phyloP scores from a whole-genome alignment of 192 early-diverging fungal species.

The Coemansia sp. region DNA sequence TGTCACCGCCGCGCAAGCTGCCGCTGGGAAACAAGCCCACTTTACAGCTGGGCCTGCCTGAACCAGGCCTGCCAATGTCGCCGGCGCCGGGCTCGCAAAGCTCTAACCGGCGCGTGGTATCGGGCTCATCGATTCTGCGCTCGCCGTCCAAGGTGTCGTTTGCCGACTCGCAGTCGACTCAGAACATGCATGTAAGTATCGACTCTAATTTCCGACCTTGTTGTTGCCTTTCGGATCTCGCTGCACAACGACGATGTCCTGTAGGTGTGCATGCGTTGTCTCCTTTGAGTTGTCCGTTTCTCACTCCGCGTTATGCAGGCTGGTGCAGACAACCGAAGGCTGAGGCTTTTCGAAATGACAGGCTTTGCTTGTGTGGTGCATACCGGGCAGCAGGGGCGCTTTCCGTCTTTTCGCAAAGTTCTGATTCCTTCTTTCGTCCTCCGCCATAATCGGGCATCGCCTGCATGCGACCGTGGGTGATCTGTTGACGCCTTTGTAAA shows the following conservation, averaged over 20 bases:
- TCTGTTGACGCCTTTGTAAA: constrained; percentile 27
- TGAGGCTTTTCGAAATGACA: neutral
- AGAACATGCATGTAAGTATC: constrained; percentile 53
- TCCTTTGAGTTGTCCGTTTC: neutral
- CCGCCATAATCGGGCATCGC: neutral
- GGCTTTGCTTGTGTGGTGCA: neutral
- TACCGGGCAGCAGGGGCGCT: neutral
- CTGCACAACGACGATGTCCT: neutral
- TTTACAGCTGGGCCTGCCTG: constrained; percentile 42
- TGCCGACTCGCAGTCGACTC: constrained; percentile 39
- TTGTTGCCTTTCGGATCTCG: neutral
- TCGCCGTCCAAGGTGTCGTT: constrained; percentile 51
- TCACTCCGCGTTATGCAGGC: constrained; percentile 2
- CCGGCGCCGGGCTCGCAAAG: constrained; percentile 32
- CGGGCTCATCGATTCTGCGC: constrained; percentile 51
- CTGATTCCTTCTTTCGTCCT: neutral
- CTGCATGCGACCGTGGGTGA: constrained; percentile 15
- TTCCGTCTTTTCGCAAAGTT: neutral
- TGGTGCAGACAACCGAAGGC: neutral
- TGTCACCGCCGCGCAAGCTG: constrained; percentile 54
- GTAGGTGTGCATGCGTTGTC: constrained; percentile 1
- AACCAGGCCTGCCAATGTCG: constrained; percentile 31
- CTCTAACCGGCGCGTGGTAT: constrained; percentile 50
- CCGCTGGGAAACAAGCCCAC: constrained; percentile 28
- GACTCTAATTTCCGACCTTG: neutral